Conservation (phyloP, 2,329 filamentous ascomycete genomes). For the Fusarium chlamydosporum region DNA sequence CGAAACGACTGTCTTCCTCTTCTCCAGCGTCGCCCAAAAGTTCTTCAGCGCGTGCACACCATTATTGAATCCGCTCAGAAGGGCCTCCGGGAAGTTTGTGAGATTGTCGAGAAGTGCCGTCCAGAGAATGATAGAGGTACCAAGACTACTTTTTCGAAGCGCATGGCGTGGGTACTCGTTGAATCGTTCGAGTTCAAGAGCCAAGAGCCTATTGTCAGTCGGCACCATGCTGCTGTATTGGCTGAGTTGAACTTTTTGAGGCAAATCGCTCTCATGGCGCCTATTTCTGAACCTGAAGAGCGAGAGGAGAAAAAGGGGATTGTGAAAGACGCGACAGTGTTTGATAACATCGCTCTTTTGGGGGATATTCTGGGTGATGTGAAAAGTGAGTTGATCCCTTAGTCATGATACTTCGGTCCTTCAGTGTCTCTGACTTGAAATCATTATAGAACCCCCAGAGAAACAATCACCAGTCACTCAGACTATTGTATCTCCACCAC, state of each 20-base stretch:
- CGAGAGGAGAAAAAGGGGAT: not conserved
- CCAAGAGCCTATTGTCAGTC: conserved; percentile 49
- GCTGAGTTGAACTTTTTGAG: conserved; percentile 51
- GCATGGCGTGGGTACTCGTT: conserved; percentile 48
- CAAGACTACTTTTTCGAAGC: conserved; percentile 38
- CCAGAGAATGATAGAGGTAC: conserved; percentile 41
- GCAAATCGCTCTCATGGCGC: conserved; percentile 38
- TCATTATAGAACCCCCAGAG: not conserved
- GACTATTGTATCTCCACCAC: not conserved
- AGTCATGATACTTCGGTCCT: too few species aligned
- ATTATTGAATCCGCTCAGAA: conserved; percentile 51
- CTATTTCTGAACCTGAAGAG: conserved; percentile 2
- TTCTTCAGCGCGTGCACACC: conserved; percentile 50
- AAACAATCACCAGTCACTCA: not conserved
- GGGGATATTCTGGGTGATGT: conserved; percentile 36
- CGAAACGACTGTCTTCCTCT: conserved; percentile 50
- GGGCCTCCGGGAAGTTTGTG: conserved; percentile 49
- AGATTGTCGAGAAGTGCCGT: conserved; percentile 52
- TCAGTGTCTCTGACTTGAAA: not conserved
- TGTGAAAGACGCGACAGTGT: conserved; percentile 9
- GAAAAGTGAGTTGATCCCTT: conserved; percentile 4
- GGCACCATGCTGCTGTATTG: conserved; percentile 51
- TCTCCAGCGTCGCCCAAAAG: conserved; percentile 43
- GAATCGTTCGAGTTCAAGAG: conserved; percentile 47
- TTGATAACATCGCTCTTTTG: conserved; percentile 42